Conservation (phyloP, 2,329 filamentous ascomycete genomes). For the Cryphonectria carpinicola region DNA sequence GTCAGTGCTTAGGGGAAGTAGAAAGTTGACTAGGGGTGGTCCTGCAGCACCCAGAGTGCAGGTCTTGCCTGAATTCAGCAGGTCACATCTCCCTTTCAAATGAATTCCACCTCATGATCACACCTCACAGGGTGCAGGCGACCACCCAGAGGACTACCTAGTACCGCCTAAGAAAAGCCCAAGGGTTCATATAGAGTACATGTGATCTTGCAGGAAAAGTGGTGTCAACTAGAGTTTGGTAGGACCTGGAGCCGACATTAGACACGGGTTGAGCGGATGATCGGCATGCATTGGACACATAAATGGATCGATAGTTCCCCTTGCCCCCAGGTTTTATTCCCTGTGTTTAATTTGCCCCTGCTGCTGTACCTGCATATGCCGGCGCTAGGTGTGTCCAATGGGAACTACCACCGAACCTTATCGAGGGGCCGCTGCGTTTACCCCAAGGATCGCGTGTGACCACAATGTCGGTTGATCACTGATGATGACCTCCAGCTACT, state of each 20-base stretch:
- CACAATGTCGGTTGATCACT: conserved; percentile 3
- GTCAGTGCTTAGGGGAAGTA: neutral
- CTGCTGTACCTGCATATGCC: conserved; percentile 18
- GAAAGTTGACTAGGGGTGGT: neutral
- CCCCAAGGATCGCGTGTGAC: neutral
- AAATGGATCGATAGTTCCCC: neutral
- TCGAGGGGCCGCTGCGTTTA: neutral
- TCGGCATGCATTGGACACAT: conserved; percentile 7
- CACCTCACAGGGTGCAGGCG: neutral
- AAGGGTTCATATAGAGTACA: neutral
- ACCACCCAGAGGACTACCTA: neutral
- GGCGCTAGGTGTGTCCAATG: conserved; percentile 8
- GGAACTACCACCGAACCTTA: conserved; percentile 2
- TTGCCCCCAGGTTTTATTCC: neutral
- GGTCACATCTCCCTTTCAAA: conserved; percentile 10
- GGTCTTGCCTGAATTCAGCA: conserved; percentile 12
- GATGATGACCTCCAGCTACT: conserved; percentile 9
- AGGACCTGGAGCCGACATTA: neutral
- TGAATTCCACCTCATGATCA: neutral
- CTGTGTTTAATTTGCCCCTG: conserved; percentile 13
- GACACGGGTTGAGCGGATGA: conserved; percentile 2
- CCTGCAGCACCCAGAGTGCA: neutral
- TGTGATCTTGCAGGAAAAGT: neutral
- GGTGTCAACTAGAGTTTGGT: neutral
- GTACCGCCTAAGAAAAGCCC: neutral